Evolutionary conservation across 208 protist species (phyloP).

Genomic region (Trypanosoma platydactyli): DNA sequence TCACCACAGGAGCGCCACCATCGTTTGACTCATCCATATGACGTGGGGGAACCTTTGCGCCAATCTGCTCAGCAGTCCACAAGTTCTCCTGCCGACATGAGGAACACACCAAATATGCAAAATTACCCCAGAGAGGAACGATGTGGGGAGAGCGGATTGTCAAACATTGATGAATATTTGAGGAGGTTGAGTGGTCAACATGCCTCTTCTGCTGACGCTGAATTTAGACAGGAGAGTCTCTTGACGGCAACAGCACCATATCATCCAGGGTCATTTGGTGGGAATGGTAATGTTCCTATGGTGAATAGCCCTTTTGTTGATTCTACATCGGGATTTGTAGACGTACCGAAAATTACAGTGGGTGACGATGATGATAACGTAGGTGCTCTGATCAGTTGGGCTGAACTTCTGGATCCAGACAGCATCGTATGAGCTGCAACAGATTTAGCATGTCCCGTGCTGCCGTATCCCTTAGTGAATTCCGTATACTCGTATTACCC

Average conservation of each 20-base stretch:
- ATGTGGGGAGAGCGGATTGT: too few relatives aligned
- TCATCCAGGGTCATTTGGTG: background rate
- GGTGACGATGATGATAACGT: conserved; percentile 41
- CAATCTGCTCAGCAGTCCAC: background rate
- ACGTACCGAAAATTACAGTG: too few relatives aligned
- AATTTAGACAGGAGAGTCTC: too few relatives aligned
- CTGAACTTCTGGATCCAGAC: conserved; percentile 44
- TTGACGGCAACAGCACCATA: background rate
- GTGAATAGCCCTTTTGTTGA: too few relatives aligned
- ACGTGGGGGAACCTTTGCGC: conserved; percentile 16
- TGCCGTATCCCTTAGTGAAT: too few relatives aligned
- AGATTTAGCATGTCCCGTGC: too few relatives aligned
- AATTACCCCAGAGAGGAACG: too few relatives aligned
- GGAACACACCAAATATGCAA: background rate
- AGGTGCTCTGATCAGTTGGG: conserved; percentile 47
- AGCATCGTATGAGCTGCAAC: conserved; percentile 34
- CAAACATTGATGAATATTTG: too few relatives aligned
- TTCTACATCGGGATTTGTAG: too few relatives aligned
- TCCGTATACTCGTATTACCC: too few relatives aligned
- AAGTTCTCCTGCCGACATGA: background rate
- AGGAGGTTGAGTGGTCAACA: too few relatives aligned
- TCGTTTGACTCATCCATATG: conserved; percentile 17
- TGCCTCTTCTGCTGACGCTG: too few relatives aligned
- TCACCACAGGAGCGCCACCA: background rate
- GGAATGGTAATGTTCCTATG: background rate